Conservation (phyloP, 2,329 filamentous ascomycete genomes). For the Tolypocladium nubicola region DNA sequence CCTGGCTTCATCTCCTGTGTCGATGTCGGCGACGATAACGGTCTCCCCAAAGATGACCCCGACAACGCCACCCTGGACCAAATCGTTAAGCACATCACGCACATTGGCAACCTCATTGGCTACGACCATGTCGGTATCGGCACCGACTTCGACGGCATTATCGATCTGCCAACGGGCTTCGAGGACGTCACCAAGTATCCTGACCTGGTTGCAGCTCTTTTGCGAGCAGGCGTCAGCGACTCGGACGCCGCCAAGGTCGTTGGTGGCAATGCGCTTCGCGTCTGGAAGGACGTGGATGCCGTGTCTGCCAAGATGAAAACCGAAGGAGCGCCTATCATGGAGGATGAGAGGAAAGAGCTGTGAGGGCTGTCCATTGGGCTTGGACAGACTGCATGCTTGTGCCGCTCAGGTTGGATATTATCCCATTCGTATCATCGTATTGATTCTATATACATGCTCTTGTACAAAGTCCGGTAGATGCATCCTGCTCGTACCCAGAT, state of each 20-base stretch:
- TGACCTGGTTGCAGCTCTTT: constrained; percentile 62
- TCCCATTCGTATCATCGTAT: constrained; percentile 14
- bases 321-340: constrained; percentile 38
- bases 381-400: background rate
- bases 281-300: constrained; percentile 70
- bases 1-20: constrained; percentile 75
- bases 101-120: constrained; percentile 76
- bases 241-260: constrained; percentile 63
- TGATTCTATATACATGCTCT: constrained; percentile 18
- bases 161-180: constrained; percentile 55
- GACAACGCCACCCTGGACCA: constrained; percentile 64
- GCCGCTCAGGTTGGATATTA: constrained; percentile 1
- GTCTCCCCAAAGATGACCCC: constrained; percentile 57
- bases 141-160: constrained; percentile 80
- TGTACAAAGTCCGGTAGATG: constrained; percentile 11
- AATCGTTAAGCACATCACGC: constrained; percentile 68
- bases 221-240: constrained; percentile 64
- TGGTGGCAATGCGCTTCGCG: constrained; percentile 71
- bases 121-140: constrained; percentile 83
- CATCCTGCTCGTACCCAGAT: background rate
- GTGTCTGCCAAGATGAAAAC: constrained; percentile 58
- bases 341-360: constrained; percentile 32
- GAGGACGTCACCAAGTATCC: constrained; percentile 83
- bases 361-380: background rate
- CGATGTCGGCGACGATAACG: constrained; percentile 44